Evolutionary conservation across 306 rosid genomes (phyloP).

Genomic region (Oemleria cerasiformis): DNA sequence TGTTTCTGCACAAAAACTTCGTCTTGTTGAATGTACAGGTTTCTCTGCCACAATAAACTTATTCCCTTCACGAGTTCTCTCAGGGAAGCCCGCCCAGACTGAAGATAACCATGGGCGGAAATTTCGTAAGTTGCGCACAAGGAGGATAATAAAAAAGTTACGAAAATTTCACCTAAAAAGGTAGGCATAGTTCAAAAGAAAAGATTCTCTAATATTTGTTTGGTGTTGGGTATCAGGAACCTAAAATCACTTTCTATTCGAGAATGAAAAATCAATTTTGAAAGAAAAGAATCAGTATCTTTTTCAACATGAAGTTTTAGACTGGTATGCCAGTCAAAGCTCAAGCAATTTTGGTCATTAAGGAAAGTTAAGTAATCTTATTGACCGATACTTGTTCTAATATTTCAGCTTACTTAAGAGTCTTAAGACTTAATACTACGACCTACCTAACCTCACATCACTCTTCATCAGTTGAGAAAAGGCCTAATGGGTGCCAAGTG

Average conservation of each 20-base stretch:
- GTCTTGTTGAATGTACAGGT: slow-evolving; percentile 58
- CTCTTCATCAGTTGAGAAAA: neutral
- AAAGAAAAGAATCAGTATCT: neutral
- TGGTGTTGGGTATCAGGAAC: neutral
- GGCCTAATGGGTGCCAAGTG: neutral
- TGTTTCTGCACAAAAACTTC: slow-evolving; percentile 60
- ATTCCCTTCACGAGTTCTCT: slow-evolving; percentile 86
- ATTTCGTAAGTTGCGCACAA: slow-evolving; percentile 10
- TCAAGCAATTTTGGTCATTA: slow-evolving; percentile 2
- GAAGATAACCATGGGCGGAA: slow-evolving; percentile 27
- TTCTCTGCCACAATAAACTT: slow-evolving; percentile 84
- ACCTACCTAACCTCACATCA: neutral
- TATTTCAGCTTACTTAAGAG: neutral
- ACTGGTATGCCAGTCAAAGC: neutral
- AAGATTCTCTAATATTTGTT: neutral
- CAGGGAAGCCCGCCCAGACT: slow-evolving; percentile 97
- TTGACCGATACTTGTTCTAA: neutral
- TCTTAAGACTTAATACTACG: neutral
- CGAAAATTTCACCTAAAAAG: neutral
- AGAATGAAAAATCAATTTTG: neutral
- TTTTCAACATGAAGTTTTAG: neutral
- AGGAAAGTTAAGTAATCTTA: neutral
- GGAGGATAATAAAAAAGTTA: neutral
- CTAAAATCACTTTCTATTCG: neutral
- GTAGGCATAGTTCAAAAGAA: neutral